A percentile compares a stretch with the other conserved stretches of the same genome.
Conservation (phyloP, 306 rosid species). For the Acmispon strigosus region DNA sequence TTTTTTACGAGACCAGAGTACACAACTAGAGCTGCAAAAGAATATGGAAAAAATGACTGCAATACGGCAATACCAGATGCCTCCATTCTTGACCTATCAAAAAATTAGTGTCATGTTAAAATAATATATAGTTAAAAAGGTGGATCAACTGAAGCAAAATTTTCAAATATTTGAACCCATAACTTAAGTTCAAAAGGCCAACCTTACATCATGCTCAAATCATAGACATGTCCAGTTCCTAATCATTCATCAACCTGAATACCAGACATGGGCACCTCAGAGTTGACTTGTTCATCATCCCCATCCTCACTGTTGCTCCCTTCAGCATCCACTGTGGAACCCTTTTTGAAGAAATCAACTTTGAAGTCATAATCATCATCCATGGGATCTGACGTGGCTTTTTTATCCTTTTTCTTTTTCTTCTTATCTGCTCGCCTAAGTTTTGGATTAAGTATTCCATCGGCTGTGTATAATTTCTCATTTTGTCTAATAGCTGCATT, state of each 20-base stretch:
- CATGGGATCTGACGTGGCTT: constrained; percentile 46
- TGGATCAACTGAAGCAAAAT: too few relatives aligned
- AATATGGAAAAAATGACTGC: too few relatives aligned
- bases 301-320: constrained; percentile 23
- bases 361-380: constrained; percentile 84
- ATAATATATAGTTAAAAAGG: too few relatives aligned
- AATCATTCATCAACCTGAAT: constrained; percentile 23
- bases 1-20: too few relatives aligned
- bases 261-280: constrained; percentile 38
- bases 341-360: constrained; percentile 64
- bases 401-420: constrained; percentile 55
- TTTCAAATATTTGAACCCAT: too few relatives aligned
- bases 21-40: too few relatives aligned
- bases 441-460: constrained; percentile 80
- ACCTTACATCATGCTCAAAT: background rate
- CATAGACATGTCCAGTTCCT: background rate
- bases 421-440: constrained; percentile 73
- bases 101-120: too few relatives aligned
- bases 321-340: constrained; percentile 52
- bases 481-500: constrained; percentile 53
- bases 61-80: too few relatives aligned
- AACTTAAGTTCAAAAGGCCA: too few relatives aligned
- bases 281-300: constrained; percentile 15
- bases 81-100: too few relatives aligned
- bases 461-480: constrained; percentile 68